These are phyloP conservation scores for Pichia membranifaciens DNA, from an alignment of 805 yeast genomes.

Conservation along the genomic window DNA sequence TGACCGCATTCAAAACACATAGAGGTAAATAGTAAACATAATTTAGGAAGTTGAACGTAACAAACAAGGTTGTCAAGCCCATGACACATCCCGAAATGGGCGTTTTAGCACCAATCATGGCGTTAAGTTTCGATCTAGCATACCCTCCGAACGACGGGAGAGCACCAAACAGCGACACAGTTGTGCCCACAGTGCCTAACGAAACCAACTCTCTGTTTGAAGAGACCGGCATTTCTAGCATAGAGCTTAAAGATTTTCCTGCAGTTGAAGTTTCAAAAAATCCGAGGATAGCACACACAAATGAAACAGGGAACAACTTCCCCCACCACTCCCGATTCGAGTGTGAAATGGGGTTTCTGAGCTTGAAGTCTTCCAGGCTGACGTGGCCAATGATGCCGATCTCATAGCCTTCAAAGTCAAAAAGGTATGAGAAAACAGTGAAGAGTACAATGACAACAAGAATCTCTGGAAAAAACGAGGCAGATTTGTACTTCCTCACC, in stretches of 20 bases:
- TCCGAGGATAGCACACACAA: slow-evolving; percentile 78
- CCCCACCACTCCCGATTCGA: slow-evolving; percentile 43
- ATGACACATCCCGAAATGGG: slow-evolving; percentile 78
- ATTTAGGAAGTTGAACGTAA: slow-evolving; percentile 54
- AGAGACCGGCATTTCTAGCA: slow-evolving; percentile 66
- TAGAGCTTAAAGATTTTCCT: slow-evolving; percentile 74
- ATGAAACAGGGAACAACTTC: slow-evolving; percentile 58
- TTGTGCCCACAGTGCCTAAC: slow-evolving; percentile 67
- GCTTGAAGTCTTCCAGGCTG: slow-evolving; percentile 41
- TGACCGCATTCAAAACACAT: slow-evolving; percentile 74
- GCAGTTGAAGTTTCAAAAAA: slow-evolving; percentile 94
- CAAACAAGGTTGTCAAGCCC: slow-evolving; percentile 68
- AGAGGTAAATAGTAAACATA: slow-evolving; percentile 69
- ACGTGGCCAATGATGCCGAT: slow-evolving; percentile 69
- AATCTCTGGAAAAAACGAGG: slow-evolving; percentile 79
- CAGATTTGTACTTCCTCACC: slow-evolving; percentile 31
- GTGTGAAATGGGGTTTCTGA: slow-evolving; percentile 53
- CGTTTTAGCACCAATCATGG: slow-evolving; percentile 80
- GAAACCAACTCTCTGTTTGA: slow-evolving; percentile 91
- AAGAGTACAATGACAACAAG: slow-evolving; percentile 62
- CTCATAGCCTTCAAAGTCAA: slow-evolving; percentile 47
- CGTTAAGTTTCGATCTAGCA: slow-evolving; percentile 86
- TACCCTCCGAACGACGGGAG: slow-evolving; percentile 95
- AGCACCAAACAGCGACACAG: slow-evolving; percentile 55
- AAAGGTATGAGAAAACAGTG: slow-evolving; percentile 44